Conservation (phyloP, 768 basidiomycete genomes). For the Pleurotus giganteus region DNA sequence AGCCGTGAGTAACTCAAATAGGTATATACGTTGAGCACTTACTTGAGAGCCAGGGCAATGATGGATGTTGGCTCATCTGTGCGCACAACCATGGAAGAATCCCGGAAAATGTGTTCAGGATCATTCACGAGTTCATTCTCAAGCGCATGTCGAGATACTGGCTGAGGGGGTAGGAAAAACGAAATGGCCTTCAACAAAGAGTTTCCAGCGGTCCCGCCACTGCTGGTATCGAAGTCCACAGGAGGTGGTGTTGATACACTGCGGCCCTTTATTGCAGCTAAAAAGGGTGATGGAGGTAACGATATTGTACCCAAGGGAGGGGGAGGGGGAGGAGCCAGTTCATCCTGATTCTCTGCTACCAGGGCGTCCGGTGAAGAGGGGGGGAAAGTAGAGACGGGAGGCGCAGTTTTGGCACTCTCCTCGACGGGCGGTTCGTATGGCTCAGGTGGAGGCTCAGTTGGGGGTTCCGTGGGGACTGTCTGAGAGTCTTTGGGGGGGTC, state of each 20-base stretch:
- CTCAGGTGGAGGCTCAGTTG: slow-evolving; percentile 13
- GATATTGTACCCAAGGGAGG: slow-evolving; percentile 27
- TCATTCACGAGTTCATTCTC: slow-evolving; percentile 62
- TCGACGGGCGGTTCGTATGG: slow-evolving; percentile 24
- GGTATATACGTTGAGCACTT: slow-evolving; percentile 20
- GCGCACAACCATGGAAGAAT: slow-evolving; percentile 91
- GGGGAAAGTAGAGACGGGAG: slow-evolving; percentile 17
- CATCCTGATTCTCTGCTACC: not conserved
- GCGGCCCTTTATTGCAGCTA: slow-evolving; percentile 36
- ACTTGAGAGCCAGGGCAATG: slow-evolving; percentile 92
- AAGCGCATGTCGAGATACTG: slow-evolving; percentile 44
- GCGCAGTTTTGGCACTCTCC: slow-evolving; percentile 21
- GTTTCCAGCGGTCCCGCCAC: slow-evolving; percentile 56
- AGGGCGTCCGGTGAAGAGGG: not conserved
- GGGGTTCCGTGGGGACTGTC: slow-evolving; percentile 16
- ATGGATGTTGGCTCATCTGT: slow-evolving; percentile 98
- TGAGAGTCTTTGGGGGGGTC: not conserved
- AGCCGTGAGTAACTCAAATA: not conserved
- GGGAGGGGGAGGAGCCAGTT: not conserved
- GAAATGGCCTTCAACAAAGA: slow-evolving; percentile 84
- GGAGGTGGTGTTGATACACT: slow-evolving; percentile 44
- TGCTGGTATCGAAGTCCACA: slow-evolving; percentile 49
- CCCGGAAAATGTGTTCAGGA: slow-evolving; percentile 91
- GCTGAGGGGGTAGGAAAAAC: slow-evolving; percentile 72
- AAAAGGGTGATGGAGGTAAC: slow-evolving; percentile 58